Conservation (phyloP, 495 filamentous ascomycete species). For the Peziza echinospora region DNA sequence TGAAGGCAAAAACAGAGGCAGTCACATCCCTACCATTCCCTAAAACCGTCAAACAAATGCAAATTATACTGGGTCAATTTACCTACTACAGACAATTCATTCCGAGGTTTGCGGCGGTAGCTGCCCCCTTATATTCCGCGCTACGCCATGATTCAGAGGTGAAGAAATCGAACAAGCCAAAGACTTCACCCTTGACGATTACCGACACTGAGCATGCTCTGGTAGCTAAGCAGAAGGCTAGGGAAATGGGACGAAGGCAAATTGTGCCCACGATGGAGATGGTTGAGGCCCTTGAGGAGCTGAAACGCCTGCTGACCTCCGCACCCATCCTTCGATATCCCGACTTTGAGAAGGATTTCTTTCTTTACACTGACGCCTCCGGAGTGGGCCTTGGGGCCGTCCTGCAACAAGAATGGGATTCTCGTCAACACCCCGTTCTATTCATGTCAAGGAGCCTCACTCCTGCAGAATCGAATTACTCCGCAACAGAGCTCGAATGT, state of each 20-base stretch:
- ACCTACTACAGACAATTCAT: conserved; percentile 2
- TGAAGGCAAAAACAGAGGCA: not conserved
- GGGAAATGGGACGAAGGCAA: not conserved
- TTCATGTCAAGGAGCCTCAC: not conserved
- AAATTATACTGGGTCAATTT: not conserved
- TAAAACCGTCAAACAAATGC: not conserved
- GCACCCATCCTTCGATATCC: not conserved
- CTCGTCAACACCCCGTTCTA: not conserved
- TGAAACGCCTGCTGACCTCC: not conserved
- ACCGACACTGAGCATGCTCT: not conserved
- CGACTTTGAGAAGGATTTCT: not conserved
- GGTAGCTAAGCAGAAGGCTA: not conserved
- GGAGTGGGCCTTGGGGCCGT: not conserved
- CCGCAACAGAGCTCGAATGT: not conserved
- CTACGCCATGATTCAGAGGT: not conserved
- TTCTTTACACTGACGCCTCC: not conserved
- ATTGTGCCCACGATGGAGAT: not conserved
- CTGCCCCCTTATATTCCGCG: not conserved
- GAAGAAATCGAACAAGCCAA: not conserved
- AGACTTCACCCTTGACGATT: not conserved
- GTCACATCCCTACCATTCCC: not conserved
- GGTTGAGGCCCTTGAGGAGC: not conserved
- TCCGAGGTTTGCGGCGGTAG: not conserved
- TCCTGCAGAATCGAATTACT: not conserved
- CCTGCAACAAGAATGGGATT: not conserved